Percentiles rank a stretch among this genome's conserved stretches.
Conservation (phyloP, 2,329 filamentous ascomycete species). For the Chaetomiaceae sp. region DNA sequence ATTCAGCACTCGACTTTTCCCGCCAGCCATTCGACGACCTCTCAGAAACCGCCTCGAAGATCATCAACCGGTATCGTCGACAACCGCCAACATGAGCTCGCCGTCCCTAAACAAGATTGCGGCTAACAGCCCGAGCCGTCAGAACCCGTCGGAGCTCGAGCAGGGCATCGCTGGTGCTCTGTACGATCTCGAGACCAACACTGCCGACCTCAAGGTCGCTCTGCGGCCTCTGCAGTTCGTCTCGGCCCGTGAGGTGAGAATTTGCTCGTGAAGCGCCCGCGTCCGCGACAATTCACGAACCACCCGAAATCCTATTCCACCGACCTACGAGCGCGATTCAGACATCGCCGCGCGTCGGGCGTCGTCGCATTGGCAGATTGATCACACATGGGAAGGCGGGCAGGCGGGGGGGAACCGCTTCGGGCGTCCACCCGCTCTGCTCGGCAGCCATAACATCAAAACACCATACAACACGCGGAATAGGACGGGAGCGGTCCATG, state of each 20-base stretch:
- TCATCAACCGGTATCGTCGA: slow-evolving; percentile 24
- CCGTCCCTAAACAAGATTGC: slow-evolving; percentile 96
- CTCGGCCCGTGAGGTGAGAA: slow-evolving; percentile 98
- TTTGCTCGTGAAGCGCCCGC: slow-evolving; percentile 29
- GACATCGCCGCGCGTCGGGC: slow-evolving; percentile 22
- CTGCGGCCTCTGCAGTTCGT: slow-evolving; percentile 98
- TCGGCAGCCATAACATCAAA: slow-evolving; percentile 27
- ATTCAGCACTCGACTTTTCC: slow-evolving; percentile 16
- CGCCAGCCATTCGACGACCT: slow-evolving; percentile 12
- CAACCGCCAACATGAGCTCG: slow-evolving; percentile 55
- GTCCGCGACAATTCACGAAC: slow-evolving; percentile 16
- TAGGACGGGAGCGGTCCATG: slow-evolving; percentile 74
- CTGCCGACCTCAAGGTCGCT: slow-evolving; percentile 91
- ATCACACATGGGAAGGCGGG: slow-evolving; percentile 26
- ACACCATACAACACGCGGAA: slow-evolving; percentile 45
- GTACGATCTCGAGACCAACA: slow-evolving; percentile 99
- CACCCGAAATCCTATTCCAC: slow-evolving; percentile 45
- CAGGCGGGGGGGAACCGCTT: slow-evolving; percentile 17
- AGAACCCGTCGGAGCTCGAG: slow-evolving; percentile 97
- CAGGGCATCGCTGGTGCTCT: slow-evolving; percentile 93
- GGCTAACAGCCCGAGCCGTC: slow-evolving; percentile 91
- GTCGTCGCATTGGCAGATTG: slow-evolving; percentile 28
- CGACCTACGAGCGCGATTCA: slow-evolving; percentile 25
- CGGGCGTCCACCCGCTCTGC: slow-evolving; percentile 18
- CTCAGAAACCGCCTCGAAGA: slow-evolving; percentile 8